Evolutionary conservation across 2,329 filamentous ascomycete genomes (phyloP).

Genomic region (Epichloe scottii): DNA sequence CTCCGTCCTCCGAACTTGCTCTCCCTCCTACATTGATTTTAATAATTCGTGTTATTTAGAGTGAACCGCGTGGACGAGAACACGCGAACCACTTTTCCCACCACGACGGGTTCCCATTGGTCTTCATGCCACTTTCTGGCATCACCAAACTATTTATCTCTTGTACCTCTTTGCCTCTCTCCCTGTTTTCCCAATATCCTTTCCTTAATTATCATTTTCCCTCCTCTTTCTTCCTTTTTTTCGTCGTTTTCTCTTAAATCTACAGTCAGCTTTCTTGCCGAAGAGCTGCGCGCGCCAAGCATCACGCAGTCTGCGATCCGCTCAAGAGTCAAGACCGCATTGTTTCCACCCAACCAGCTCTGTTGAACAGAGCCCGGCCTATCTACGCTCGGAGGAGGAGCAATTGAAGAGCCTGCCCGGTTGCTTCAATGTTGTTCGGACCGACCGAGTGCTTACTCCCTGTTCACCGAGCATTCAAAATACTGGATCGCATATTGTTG

Average conservation of each 20-base stretch:
- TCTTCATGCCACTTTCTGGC: neutral
- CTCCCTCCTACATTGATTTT: too few species aligned
- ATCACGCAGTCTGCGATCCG: neutral
- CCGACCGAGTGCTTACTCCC: too few species aligned
- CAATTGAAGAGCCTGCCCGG: too few species aligned
- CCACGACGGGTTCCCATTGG: neutral
- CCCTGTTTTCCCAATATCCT: too few species aligned
- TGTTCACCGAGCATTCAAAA: too few species aligned
- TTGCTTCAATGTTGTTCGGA: too few species aligned
- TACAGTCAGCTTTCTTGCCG: neutral
- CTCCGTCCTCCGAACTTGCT: neutral
- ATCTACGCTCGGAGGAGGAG: neutral
- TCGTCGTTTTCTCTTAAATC: neutral
- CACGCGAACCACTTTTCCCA: neutral
- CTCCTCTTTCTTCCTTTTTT: too few species aligned
- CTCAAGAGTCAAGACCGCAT: neutral
- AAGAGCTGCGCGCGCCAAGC: neutral
- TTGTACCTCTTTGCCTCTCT: too few species aligned
- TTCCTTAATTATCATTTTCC: too few species aligned
- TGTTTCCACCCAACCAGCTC: neutral
- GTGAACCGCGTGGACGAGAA: neutral
- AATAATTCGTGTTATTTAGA: neutral
- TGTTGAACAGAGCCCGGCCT: neutral
- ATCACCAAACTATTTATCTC: too few species aligned
- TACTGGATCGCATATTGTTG: too few species aligned